These are phyloP conservation scores for Pinus taeda DNA, from an alignment of 75 land plant species.

Conservation along the genomic window DNA sequence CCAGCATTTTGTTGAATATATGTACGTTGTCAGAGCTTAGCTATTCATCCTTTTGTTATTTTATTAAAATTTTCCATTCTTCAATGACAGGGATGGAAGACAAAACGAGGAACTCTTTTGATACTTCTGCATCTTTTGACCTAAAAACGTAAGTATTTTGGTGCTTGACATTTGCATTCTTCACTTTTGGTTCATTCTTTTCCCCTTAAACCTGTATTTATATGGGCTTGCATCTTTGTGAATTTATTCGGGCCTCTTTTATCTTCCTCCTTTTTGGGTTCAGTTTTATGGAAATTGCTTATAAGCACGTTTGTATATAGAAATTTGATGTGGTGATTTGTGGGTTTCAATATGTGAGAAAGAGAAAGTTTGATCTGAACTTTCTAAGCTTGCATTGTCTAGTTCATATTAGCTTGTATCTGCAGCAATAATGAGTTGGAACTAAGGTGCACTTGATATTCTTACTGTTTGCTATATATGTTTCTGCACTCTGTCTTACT, in stretches of 20 bases:
- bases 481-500: no score
- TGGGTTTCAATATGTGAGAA: background rate
- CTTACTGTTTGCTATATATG: no score
- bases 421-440: no score
- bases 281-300: background rate
- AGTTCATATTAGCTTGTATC: no score
- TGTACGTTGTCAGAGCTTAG: background rate
- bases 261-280: background rate
- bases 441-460: no score
- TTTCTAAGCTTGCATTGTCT: no score
- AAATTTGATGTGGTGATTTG: constrained; percentile 6
- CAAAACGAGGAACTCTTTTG: background rate
- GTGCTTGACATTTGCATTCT: background rate
- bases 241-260: background rate
- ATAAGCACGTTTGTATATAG: background rate
- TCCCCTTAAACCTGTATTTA: background rate
- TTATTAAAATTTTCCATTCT: background rate
- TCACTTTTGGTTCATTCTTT: background rate
- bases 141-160: background rate
- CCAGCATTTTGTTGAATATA: no score
- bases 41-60: background rate
- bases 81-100: background rate
- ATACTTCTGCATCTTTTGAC: background rate
- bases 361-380: no score
- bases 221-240: background rate